Percentiles rank a stretch among this genome's conserved stretches.
These are phyloP conservation scores for Phalaenopsis equestris DNA, from an alignment of 106 monocot species.

Conservation along the genomic window DNA sequence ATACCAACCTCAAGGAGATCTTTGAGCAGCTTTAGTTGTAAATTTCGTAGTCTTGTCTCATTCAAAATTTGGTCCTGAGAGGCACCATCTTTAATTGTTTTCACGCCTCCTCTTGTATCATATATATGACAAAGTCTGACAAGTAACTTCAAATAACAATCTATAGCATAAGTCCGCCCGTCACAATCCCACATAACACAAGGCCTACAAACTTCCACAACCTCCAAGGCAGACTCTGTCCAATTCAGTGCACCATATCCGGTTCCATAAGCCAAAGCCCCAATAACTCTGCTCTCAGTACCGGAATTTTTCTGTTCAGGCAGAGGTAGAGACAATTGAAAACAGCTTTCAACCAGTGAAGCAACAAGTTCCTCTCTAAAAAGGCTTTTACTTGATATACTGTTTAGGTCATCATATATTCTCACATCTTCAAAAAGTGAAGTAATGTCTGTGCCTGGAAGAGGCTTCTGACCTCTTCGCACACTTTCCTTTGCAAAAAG, in stretches of 20 bases:
- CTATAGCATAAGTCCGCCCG: conserved; percentile 94
- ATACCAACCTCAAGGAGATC: conserved; percentile 84
- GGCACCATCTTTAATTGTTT: conserved; percentile 83
- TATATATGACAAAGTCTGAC: conserved; percentile 98
- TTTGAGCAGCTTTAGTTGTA: conserved; percentile 87
- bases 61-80: conserved; percentile 97
- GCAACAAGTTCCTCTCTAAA: conserved; percentile 97
- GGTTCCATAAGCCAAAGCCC: conserved; percentile 97
- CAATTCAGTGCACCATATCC: conserved; percentile 97
- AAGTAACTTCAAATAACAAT: conserved; percentile 95
- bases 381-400: conserved; percentile 80
- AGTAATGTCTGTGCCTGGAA: conserved; percentile 93
- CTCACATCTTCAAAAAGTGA: conserved; percentile 92
- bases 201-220: conserved; percentile 92
- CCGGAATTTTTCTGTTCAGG: conserved; percentile 91
- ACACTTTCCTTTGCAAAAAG: conserved; percentile 99
- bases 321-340: conserved; percentile 90
- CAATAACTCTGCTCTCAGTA: conserved; percentile 97
- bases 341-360: conserved; percentile 97
- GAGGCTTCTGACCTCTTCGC: conserved; percentile 90
- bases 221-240: conserved; percentile 93
- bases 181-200: conserved; percentile 98
- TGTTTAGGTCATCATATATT: conserved; percentile 90
- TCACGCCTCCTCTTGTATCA: conserved; percentile 98
- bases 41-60: conserved; percentile 85